Base-by-base conservation (phyloP, 1,284 basidiomycete genomes). In the Puccinia sorghi region DNA sequence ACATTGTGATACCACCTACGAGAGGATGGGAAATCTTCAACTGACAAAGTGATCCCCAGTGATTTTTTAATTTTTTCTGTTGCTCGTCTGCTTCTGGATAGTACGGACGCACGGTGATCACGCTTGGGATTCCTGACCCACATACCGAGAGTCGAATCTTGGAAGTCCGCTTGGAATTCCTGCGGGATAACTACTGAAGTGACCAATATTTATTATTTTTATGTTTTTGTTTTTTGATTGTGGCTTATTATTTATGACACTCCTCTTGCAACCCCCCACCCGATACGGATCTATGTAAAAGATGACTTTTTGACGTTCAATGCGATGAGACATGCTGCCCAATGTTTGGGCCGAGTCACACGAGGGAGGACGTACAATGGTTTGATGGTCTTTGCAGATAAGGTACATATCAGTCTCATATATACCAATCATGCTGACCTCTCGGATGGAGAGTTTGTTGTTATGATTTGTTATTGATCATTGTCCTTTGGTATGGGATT, bases 281-380 rank as follows among this genome's bases (percentile, higher is more conserved):
- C 37, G 15, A 43, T 9, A 15, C 27, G 22, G 57, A 11, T 39
- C 37, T 15, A 2, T 70, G 75, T 99, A 85, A 90, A 94, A 75
- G 97, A 96, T 56, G 97, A 99, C 85, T 99, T 97, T 84, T 88
- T 99, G 32, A 97, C 97, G 25, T 99, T 99, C 86, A 97, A 99
- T 84, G 97, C 97, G 3, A 99, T 99, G 93, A 90, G 97, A 78
- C 98, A 97, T 84, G 97, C 97, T 3, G 97, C 97, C 15, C 97
- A 99, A 84, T 99, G 97, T 85, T 96, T 99, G 5, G 97, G 97
- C 48, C 93, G 97, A 83, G 97, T 97, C 37, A 86, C 99, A 84
- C 90, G 97, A 77, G 56, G 76, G 81, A 99, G 99, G 87, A 98
- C 96, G 0, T 97, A 99, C 85, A 99, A 97, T 92, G 97, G 97